phyloP scores from a whole-genome alignment of 345 rosid genomes.

The Corymbia maculata region DNA sequence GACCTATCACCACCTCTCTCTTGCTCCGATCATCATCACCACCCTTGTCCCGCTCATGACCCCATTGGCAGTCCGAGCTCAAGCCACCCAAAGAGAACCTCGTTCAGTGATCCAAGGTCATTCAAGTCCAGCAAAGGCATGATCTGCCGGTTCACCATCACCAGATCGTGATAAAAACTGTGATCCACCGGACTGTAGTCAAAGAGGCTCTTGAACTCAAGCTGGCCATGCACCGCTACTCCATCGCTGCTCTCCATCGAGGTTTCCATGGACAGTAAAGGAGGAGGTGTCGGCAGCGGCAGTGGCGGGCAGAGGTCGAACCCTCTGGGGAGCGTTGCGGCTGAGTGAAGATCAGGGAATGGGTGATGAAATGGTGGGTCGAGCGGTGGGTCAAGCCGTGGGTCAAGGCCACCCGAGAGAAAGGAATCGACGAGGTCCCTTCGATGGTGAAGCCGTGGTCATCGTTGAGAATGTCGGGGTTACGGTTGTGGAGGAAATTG shows the following conservation, averaged over 20 bases:
- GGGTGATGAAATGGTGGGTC: neutral
- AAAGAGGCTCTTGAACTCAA: neutral
- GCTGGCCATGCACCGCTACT: neutral
- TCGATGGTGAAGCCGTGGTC: neutral
- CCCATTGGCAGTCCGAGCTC: neutral
- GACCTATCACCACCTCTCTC: neutral
- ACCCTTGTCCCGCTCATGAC: neutral
- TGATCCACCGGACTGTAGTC: neutral
- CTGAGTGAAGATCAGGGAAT: neutral
- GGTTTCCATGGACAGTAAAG: neutral
- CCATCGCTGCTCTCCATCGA: neutral
- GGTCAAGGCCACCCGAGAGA: constrained; percentile 1
- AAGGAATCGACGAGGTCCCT: neutral
- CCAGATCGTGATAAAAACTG: neutral
- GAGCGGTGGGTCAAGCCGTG: too few species aligned
- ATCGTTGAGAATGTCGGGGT: neutral
- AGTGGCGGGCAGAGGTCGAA: neutral
- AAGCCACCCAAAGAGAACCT: neutral
- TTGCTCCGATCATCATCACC: neutral
- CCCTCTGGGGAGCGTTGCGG: neutral
- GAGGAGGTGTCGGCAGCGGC: neutral
- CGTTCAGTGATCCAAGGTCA: neutral
- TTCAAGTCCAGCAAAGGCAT: neutral
- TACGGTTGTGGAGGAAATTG: neutral
- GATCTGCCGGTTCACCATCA: neutral